A percentile compares a stretch with the other conserved stretches of the same genome.
Conservation (phyloP, 2,329 filamentous ascomycete species). For the Penicillium griseofulvum region DNA sequence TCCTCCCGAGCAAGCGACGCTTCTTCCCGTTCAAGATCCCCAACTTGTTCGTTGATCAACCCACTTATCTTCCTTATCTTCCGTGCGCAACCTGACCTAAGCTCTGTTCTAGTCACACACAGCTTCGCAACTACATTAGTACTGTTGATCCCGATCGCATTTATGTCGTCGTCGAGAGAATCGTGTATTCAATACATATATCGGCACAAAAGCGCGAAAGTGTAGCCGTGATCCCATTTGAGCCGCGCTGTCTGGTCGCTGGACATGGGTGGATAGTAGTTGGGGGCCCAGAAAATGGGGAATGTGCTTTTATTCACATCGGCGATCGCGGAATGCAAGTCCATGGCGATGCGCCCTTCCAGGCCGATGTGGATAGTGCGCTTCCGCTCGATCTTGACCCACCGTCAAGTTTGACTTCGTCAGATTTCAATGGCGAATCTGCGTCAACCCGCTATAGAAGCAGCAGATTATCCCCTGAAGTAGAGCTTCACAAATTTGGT, state of each 20-base stretch:
- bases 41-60: conserved; percentile 55
- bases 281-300: conserved; percentile 77
- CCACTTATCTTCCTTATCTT: conserved; percentile 13
- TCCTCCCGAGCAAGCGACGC: conserved; percentile 60
- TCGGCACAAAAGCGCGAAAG: conserved; percentile 68
- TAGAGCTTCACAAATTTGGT: conserved; percentile 59
- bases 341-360: conserved; percentile 38
- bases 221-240: conserved; percentile 67
- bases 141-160: conserved; percentile 72
- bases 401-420: conserved; percentile 24
- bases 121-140: conserved; percentile 82
- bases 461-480: conserved; percentile 37
- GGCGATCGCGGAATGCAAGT: conserved; percentile 37
- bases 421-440: conserved; percentile 23
- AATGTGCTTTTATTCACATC: conserved; percentile 77
- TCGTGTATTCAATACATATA: conserved; percentile 72
- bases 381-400: conserved; percentile 52
- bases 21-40: conserved; percentile 67
- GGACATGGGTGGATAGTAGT: conserved; percentile 86
- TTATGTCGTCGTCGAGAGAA: conserved; percentile 77
- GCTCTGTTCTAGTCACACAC: conserved; percentile 37
- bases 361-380: conserved; percentile 54
- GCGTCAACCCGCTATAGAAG: conserved; percentile 16
- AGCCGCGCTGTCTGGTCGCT: conserved; percentile 82
- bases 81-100: background rate